Conservation (phyloP, 2,329 filamentous ascomycete genomes). For the Neonectria punicea region DNA sequence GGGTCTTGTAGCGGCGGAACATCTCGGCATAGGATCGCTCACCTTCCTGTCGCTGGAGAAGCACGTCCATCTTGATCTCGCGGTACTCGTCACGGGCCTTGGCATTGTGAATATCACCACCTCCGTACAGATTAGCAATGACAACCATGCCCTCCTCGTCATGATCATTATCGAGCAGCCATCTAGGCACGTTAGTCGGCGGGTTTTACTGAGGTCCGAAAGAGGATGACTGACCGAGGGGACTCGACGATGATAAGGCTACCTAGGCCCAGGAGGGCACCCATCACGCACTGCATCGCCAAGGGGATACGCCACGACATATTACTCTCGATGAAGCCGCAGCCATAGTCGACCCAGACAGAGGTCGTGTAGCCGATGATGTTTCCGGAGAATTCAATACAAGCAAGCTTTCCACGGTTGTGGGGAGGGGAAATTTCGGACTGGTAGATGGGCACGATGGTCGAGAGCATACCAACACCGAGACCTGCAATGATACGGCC, state of each 20-base stretch:
- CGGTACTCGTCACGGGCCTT: slow-evolving; percentile 96
- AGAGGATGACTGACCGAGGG: slow-evolving; percentile 72
- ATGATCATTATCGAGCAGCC: slow-evolving; percentile 96
- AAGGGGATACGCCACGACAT: slow-evolving; percentile 92
- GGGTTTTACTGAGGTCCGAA: slow-evolving; percentile 14
- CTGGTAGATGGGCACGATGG: slow-evolving; percentile 93
- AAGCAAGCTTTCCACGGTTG: slow-evolving; percentile 93
- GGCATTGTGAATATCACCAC: slow-evolving; percentile 91
- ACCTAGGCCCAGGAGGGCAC: slow-evolving; percentile 82
- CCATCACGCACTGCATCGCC: slow-evolving; percentile 95
- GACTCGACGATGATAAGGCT: slow-evolving; percentile 97
- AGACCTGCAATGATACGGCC: slow-evolving; percentile 87
- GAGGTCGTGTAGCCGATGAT: slow-evolving; percentile 95
- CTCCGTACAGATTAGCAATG: slow-evolving; percentile 96
- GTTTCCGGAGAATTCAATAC: slow-evolving; percentile 98
- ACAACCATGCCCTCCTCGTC: slow-evolving; percentile 99
- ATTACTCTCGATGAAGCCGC: slow-evolving; percentile 86
- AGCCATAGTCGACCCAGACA: slow-evolving; percentile 99
- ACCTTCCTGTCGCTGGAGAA: slow-evolving; percentile 92
- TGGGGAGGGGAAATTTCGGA: slow-evolving; percentile 97
- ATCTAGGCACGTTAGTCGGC: slow-evolving; percentile 65
- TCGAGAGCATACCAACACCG: slow-evolving; percentile 88
- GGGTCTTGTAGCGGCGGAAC: slow-evolving; percentile 91
- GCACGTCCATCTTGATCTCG: slow-evolving; percentile 98
- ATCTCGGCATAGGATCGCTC: slow-evolving; percentile 92